Evolutionary conservation across 2,329 filamentous ascomycete genomes (phyloP), one percentile per base, ranked within the genome.

Genomic region (Fusarium sp.): DNA sequence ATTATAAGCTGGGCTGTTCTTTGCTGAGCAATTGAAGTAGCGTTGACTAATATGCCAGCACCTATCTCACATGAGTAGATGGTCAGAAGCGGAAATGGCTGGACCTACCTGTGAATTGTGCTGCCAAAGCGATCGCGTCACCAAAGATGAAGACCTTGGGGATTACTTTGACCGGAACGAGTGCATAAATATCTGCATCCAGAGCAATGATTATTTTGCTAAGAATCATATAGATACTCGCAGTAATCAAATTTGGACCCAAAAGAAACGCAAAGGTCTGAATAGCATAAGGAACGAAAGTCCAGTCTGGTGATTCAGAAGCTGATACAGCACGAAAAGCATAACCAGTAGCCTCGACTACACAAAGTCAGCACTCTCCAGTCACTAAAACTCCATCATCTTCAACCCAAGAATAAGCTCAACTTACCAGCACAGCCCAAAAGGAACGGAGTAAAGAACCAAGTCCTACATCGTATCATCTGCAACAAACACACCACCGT

Each of bases 361-460:
- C 15, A 9, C 10, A 6, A n/a, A 2, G 2, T 52, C 18, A 47
- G 41, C 11, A 31, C 31, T 31, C 12, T 31, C 31, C 12, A 31
- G 10, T 5, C 12, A 31, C 31, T 31, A 5, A 13, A 13, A 31
- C 4, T 31, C 31, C 31, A 13, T 31, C 31, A 13, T 12, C 31
- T 31, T 31, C 31, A 12, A 31, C 31, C 10, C 15, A 42, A 24
- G 15, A 11, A 42, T 44, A 6, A 15, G 22, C 17, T 33, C 0
- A n/a, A 33, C 80, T 76, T 80, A 87, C 86, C 85, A 9, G 83
- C 51, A 31, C 85, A 86, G 1, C 88, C 87, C 10, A 89, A 78
- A 12, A 85, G 69, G 41, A 89, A 85, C 0, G 87, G 85, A 4
- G 86, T 84, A 67, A 87, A 85, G 75, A 86, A 89, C 85, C 86